Evolutionary conservation across 345 rosid genomes (phyloP).

Genomic region (Hypericum androsaemum): DNA sequence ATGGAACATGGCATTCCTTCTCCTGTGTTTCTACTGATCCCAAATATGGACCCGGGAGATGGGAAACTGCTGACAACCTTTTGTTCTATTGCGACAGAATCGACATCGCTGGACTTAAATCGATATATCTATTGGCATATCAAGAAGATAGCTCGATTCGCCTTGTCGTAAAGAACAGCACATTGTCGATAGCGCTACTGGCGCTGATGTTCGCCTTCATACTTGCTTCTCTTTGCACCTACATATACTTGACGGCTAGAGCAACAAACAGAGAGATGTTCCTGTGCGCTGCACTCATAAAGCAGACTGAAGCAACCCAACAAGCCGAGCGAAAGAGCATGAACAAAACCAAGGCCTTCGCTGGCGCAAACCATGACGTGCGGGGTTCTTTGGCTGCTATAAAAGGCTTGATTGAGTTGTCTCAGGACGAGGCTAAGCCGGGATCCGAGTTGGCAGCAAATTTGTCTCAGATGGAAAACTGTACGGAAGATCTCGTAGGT

Average conservation of each 20-base stretch:
- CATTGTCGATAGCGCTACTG: conserved; percentile 11
- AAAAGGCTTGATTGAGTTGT: conserved; percentile 41
- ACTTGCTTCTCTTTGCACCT: conserved; percentile 11
- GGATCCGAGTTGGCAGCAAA: conserved; percentile 34
- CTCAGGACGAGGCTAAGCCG: conserved; percentile 26
- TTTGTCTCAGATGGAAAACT: conserved; percentile 35
- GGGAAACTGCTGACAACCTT: conserved; percentile 10
- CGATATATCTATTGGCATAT: conserved; percentile 27
- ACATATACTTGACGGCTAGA: conserved; percentile 20
- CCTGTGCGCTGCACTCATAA: conserved; percentile 27
- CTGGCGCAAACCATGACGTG: conserved; percentile 26
- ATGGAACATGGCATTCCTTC: neutral
- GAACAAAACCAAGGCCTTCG: conserved; percentile 29
- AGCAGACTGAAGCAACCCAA: conserved; percentile 36
- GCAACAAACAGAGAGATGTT: conserved; percentile 37
- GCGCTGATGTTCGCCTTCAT: conserved; percentile 14
- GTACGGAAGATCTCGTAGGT: conserved; percentile 55
- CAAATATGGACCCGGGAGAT: neutral
- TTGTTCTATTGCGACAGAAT: conserved; percentile 24
- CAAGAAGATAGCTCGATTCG: conserved; percentile 7
- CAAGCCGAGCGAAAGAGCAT: conserved; percentile 43
- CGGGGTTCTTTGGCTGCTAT: conserved; percentile 52
- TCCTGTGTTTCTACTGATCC: conserved; percentile 10
- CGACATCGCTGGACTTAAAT: conserved; percentile 26
- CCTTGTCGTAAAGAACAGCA: conserved; percentile 15